Evolutionary conservation across 1,284 basidiomycete genomes (phyloP), one percentile per base, ranked within the genome.

Genomic region (Agroathelia rolfsii): DNA sequence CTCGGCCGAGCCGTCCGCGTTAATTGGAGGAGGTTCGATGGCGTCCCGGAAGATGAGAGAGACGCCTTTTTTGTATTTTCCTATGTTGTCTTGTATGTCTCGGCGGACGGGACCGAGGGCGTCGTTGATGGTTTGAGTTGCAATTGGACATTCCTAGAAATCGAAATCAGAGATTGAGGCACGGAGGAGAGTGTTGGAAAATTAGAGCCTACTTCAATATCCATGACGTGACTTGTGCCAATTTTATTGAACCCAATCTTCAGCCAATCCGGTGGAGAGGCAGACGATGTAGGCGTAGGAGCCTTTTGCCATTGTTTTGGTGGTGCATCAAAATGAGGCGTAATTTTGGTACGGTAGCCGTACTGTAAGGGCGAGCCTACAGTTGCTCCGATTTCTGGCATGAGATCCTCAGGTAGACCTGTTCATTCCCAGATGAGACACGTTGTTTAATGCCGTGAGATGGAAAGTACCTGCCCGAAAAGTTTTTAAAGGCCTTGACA

Each of bases 141-240:
- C 90, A 31, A 98, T 94, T 1, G 88, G 83, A 51, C 94, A 97
- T 58, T 96, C 94, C 77, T 88, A 39, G n/a, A n/a, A n/a, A n/a
- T n/a, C n/a, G n/a, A 8, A 27, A 15, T 1, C 13, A 34, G 13
- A 24, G 14, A 2, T 16, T 14, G 15, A 24, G 10, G 28, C 3
- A 25, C 29, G 23, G 21, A 24, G n/a, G 16, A 24, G 16, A 28
- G 18, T 24, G 2, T 9, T 12, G 18, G 19, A 28, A 37, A 18
- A 23, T 10, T n/a, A n/a, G 22, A 24, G 47, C 72, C 43, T 39
- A 88, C 90, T 67, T 97, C 94, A 41, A 98, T 98, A 52, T 98
- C 94, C 56, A 97, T 61, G 6, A 89, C 81, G 13, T 71, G 67
- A 30, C 76, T 72, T 24, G 70, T 76, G 1, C 87, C 87, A 23